phyloP scores from a whole-genome alignment of 129 eudicot species.

The carrot (Daucus carota) region DNA sequence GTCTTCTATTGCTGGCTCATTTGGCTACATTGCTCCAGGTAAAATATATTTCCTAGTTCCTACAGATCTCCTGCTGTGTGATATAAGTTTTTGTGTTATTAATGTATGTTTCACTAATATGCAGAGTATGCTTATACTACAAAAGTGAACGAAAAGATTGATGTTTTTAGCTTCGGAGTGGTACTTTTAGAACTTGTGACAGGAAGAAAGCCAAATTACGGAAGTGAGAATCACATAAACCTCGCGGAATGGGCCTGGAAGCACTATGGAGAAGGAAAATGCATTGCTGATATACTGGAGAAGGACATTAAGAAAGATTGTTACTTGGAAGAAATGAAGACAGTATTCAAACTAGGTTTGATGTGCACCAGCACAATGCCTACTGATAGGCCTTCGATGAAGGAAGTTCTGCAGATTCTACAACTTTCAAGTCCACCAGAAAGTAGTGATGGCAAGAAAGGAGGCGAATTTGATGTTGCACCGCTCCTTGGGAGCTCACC shows the following conservation, averaged over 20 bases:
- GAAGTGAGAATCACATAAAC: conserved; percentile 41
- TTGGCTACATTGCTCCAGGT: conserved; percentile 28
- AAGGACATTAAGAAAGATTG: conserved; percentile 17
- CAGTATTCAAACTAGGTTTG: conserved; percentile 23
- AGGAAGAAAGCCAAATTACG: conserved; percentile 63
- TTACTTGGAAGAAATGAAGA: conserved; percentile 20
- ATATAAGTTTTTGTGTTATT: background rate
- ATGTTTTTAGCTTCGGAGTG: conserved; percentile 85
- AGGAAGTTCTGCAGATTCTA: conserved; percentile 25
- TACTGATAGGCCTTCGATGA: conserved; percentile 29
- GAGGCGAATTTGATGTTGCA: conserved; percentile 43
- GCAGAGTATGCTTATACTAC: conserved; percentile 77
- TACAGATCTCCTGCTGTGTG: background rate
- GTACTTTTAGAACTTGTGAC: conserved; percentile 78
- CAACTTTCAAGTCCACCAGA: conserved; percentile 11
- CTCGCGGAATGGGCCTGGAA: conserved; percentile 95
- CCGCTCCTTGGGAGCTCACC: conserved; percentile 48
- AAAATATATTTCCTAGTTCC: background rate
- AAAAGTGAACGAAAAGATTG: conserved; percentile 59
- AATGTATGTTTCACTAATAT: background rate
- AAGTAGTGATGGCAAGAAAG: conserved; percentile 28
- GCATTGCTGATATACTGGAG: conserved; percentile 12
- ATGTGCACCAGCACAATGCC: conserved; percentile 27
- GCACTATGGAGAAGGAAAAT: conserved; percentile 26
- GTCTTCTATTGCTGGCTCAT: conserved; percentile 26